Conservation (phyloP, 169 alveolate species). For the Miamiensis avidus region DNA sequence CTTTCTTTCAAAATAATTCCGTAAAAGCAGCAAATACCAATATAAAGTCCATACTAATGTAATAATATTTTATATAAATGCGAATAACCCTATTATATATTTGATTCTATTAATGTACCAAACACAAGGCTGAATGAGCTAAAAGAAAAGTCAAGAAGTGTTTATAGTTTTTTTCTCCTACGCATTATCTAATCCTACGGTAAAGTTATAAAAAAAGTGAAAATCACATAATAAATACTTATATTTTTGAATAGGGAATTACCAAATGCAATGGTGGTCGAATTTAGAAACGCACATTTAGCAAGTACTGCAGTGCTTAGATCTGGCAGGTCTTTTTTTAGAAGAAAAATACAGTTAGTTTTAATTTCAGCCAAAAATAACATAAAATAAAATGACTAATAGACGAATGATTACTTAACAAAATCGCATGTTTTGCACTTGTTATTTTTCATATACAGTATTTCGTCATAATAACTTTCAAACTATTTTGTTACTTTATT, state of each 20-base stretch:
- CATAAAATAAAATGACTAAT: slow-evolving; percentile 11
- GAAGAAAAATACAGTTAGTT: background rate
- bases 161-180: slow-evolving; percentile 59
- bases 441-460: slow-evolving; percentile 37
- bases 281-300: slow-evolving; percentile 70
- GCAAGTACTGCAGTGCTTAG: slow-evolving; percentile 73
- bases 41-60: slow-evolving; percentile 39
- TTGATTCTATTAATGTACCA: background rate
- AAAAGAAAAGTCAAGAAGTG: slow-evolving; percentile 46
- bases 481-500: slow-evolving; percentile 42
- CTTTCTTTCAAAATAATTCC: slow-evolving; percentile 41
- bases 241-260: background rate
- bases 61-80: too few species aligned
- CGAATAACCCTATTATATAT: too few species aligned
- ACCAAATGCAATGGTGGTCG: slow-evolving; percentile 82
- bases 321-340: slow-evolving; percentile 55
- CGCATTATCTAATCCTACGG: slow-evolving; percentile 48
- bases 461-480: slow-evolving; percentile 47
- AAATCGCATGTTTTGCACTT: slow-evolving; percentile 51
- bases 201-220: background rate
- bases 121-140: slow-evolving; percentile 49
- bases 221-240: background rate
- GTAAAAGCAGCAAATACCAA: slow-evolving; percentile 38
- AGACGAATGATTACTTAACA: slow-evolving; percentile 27
- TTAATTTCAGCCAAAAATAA: slow-evolving; percentile 23